phyloP scores from a whole-genome alignment of 2,329 filamentous ascomycete genomes.

The Aspergillus neoniger region DNA sequence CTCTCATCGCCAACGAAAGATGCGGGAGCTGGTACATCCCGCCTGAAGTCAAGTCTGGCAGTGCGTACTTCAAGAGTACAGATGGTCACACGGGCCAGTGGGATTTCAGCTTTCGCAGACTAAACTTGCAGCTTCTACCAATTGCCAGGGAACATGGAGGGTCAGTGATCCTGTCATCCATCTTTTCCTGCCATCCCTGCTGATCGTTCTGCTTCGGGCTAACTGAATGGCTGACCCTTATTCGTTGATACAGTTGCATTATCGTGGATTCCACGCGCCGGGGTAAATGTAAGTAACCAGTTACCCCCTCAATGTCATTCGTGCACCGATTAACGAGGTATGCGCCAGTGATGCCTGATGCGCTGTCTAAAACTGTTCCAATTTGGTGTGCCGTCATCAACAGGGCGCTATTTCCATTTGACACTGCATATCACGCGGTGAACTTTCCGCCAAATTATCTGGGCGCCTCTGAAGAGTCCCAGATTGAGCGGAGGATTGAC shows the following conservation, averaged over 20 bases:
- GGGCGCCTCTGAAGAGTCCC: slow-evolving; percentile 72
- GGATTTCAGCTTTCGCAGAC: slow-evolving; percentile 79
- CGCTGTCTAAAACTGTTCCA: slow-evolving; percentile 87
- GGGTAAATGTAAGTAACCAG: slow-evolving; percentile 68
- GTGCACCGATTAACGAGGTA: slow-evolving; percentile 24
- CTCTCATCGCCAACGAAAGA: slow-evolving; percentile 86
- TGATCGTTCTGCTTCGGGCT: slow-evolving; percentile 11
- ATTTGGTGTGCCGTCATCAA: slow-evolving; percentile 93
- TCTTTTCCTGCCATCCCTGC: slow-evolving; percentile 2
- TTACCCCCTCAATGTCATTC: neutral
- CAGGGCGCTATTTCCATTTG: slow-evolving; percentile 68
- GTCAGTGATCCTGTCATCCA: slow-evolving; percentile 45
- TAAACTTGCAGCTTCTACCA: slow-evolving; percentile 80
- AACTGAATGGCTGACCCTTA: slow-evolving; percentile 15
- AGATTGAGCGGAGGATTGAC: slow-evolving; percentile 68
- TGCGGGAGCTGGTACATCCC: slow-evolving; percentile 95
- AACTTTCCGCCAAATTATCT: slow-evolving; percentile 73
- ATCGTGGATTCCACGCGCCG: slow-evolving; percentile 91
- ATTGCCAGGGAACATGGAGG: slow-evolving; percentile 68
- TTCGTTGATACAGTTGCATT: slow-evolving; percentile 52
- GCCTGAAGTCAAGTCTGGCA: slow-evolving; percentile 64
- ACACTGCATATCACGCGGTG: slow-evolving; percentile 54
- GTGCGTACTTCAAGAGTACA: slow-evolving; percentile 96
- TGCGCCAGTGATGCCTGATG: slow-evolving; percentile 78
- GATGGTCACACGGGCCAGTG: slow-evolving; percentile 91